These are phyloP conservation scores for Venturia oleaginea DNA, from an alignment of 2,329 filamentous ascomycete species.

Conservation along the genomic window DNA sequence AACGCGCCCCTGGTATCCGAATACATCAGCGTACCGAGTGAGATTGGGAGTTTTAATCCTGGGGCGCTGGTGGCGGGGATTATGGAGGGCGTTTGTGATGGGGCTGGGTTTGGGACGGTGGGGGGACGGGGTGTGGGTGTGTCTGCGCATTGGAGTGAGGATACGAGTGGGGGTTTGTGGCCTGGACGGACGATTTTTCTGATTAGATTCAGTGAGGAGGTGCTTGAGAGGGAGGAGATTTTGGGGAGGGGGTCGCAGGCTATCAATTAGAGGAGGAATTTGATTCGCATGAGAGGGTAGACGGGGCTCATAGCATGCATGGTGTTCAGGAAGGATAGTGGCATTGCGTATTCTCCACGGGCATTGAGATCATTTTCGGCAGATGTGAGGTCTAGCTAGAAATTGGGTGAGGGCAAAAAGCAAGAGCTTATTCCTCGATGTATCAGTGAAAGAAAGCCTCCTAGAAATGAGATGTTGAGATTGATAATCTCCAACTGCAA, in stretches of 20 bases:
- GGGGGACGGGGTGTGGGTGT: conserved; percentile 45
- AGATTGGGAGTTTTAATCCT: conserved; percentile 95
- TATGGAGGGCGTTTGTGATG: conserved; percentile 91
- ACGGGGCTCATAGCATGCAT: neutral
- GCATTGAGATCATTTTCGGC: neutral
- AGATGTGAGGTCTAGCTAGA: neutral
- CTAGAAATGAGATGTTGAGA: too few relatives aligned
- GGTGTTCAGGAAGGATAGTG: neutral
- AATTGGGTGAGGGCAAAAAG: neutral
- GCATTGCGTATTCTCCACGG: neutral
- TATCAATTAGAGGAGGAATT: neutral
- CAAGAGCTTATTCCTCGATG: neutral
- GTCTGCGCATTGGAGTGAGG: conserved; percentile 65
- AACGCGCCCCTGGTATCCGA: conserved; percentile 95
- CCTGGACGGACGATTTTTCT: conserved; percentile 93
- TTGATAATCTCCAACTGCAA: too few relatives aligned
- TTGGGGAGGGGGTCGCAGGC: conserved; percentile 46
- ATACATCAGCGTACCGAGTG: conserved; percentile 84
- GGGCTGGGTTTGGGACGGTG: conserved; percentile 72
- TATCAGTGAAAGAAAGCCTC: neutral
- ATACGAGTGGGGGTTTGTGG: conserved; percentile 58
- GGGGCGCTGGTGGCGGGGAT: conserved; percentile 92
- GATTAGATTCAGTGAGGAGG: conserved; percentile 84
- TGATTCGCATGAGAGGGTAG: too few relatives aligned
- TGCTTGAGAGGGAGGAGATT: conserved; percentile 83